Percentiles rank a stretch among this genome's conserved stretches.
Conservation (phyloP, 1,284 basidiomycete species). For the Rhodotorula mucilaginosa region DNA sequence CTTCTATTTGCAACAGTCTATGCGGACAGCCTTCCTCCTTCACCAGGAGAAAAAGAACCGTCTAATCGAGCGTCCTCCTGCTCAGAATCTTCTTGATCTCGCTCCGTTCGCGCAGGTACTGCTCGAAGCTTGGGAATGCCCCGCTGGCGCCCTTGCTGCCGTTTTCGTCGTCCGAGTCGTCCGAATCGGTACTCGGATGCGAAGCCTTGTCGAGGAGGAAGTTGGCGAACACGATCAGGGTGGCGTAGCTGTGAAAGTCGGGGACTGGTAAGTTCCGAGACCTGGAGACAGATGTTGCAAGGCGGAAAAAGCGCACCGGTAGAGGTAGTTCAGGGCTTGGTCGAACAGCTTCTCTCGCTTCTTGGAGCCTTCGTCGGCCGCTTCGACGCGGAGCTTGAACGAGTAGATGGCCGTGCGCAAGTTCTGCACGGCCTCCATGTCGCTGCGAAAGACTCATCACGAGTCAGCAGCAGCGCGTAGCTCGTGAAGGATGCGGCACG, state of each 20-base stretch:
- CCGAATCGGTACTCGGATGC: slow-evolving; percentile 45
- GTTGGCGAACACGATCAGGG: slow-evolving; percentile 91
- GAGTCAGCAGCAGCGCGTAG: background rate
- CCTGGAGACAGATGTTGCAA: slow-evolving; percentile 15
- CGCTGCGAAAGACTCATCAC: background rate
- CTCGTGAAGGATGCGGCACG: background rate
- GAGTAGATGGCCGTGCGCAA: slow-evolving; percentile 87
- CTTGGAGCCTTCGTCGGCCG: slow-evolving; percentile 69
- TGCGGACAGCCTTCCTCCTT: too few species aligned
- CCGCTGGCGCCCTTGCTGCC: slow-evolving; percentile 6
- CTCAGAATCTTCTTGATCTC: slow-evolving; percentile 78
- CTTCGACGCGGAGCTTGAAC: slow-evolving; percentile 85
- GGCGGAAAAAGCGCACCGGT: slow-evolving; percentile 43
- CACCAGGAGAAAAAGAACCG: too few species aligned
- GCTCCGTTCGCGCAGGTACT: slow-evolving; percentile 75
- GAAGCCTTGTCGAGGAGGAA: slow-evolving; percentile 74
- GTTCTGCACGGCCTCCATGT: slow-evolving; percentile 76
- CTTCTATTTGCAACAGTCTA: background rate
- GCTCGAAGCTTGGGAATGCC: slow-evolving; percentile 59
- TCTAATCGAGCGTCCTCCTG: slow-evolving; percentile 36
- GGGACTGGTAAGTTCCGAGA: background rate
- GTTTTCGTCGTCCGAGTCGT: slow-evolving; percentile 51
- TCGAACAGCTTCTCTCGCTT: slow-evolving; percentile 72
- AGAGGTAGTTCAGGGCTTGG: slow-evolving; percentile 61
- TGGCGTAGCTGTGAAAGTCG: slow-evolving; percentile 70